Conservation (phyloP, 257 asterid species). For the Pogostemon cablin region DNA sequence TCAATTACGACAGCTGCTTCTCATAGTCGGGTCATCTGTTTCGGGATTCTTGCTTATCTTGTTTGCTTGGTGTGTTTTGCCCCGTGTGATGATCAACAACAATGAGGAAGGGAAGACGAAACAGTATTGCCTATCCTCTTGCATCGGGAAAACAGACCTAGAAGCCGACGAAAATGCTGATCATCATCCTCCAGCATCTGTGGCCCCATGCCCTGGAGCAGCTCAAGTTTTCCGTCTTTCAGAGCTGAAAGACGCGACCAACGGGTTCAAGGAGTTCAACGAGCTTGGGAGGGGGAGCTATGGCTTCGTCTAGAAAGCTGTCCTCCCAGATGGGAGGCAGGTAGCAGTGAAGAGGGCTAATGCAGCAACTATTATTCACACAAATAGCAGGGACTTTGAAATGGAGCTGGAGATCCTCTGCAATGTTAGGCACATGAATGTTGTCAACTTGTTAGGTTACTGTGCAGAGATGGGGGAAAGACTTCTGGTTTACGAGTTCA, state of each 20-base stretch:
- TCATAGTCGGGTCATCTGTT: constrained; percentile 59
- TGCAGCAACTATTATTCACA: constrained; percentile 93
- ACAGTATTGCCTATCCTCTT: constrained; percentile 27
- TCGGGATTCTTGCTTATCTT: constrained; percentile 58
- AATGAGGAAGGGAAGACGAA: constrained; percentile 45
- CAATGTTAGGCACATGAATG: constrained; percentile 66
- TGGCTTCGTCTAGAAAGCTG: constrained; percentile 89
- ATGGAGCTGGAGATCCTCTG: constrained; percentile 85
- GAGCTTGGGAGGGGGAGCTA: constrained; percentile 95
- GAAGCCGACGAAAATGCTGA: constrained; percentile 44
- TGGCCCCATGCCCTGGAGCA: constrained; percentile 64
- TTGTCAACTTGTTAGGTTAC: constrained; percentile 86
- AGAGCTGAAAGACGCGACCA: constrained; percentile 86
- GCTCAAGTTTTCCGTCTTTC: constrained; percentile 93
- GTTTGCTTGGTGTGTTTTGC: constrained; percentile 59
- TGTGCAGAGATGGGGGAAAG: constrained; percentile 98
- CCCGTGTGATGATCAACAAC: constrained; percentile 38
- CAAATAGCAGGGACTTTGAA: constrained; percentile 80
- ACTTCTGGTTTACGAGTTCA: constrained; percentile 79
- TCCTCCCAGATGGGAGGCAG: constrained; percentile 80
- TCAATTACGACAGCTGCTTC: constrained; percentile 45
- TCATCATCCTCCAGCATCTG: constrained; percentile 46
- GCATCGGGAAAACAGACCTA: constrained; percentile 40
- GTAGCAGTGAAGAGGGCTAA: constrained; percentile 95
- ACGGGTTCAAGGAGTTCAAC: constrained; percentile 93